Conservation (phyloP, 176 grass and related monocot species). For the Lolium rigidum region DNA sequence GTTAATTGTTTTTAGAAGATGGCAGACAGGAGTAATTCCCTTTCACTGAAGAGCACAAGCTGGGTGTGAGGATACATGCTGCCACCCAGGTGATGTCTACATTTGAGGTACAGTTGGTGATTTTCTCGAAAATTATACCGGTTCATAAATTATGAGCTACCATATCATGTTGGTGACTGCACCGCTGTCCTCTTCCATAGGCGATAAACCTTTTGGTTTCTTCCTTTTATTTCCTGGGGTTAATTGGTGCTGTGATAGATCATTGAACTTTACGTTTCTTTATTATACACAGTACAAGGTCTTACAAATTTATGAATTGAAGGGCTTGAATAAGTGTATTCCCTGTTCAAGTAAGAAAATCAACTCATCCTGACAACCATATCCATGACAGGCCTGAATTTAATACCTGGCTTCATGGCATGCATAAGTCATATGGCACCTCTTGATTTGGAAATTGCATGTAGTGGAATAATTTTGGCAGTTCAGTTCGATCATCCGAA, state of each 20-base stretch:
- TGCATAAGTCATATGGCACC: not conserved
- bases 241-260: not conserved
- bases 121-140: constrained; percentile 2
- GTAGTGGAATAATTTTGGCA: too few species aligned
- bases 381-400: not conserved
- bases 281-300: not conserved
- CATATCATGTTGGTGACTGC: not conserved
- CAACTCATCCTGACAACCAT: not conserved
- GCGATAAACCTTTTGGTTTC: not conserved
- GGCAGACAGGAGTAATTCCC: too few species aligned
- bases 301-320: not conserved
- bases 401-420: constrained; percentile 18
- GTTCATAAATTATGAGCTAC: not conserved
- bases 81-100: too few species aligned
- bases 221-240: not conserved
- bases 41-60: too few species aligned
- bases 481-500: too few species aligned
- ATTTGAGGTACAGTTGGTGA: not conserved
- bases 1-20: too few species aligned
- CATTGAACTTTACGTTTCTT: not conserved
- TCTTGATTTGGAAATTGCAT: not conserved
- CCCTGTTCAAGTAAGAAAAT: not conserved
- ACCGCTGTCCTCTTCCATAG: not conserved
- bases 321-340: not conserved
- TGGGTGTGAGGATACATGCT: too few species aligned